phyloP scores from a whole-genome alignment of 2,329 filamentous ascomycete genomes.

The Cercospora zeae-maydis region DNA sequence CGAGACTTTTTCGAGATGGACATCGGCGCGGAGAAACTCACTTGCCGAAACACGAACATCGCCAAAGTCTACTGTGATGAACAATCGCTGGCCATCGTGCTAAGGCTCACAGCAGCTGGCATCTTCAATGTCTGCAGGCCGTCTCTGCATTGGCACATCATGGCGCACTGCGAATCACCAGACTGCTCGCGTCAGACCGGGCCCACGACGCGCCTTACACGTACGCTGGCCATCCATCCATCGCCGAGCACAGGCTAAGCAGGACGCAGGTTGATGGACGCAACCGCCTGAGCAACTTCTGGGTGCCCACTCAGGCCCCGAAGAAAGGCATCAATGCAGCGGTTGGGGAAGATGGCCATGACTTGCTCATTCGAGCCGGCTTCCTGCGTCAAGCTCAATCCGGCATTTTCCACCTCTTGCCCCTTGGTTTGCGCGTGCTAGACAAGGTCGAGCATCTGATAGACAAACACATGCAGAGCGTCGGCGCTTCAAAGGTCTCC shows the following conservation, averaged over 20 bases:
- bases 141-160: not conserved
- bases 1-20: conserved; percentile 10
- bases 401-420: conserved; percentile 88
- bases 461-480: conserved; percentile 78
- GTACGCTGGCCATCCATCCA: conserved; percentile 11
- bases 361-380: conserved; percentile 45
- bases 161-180: not conserved
- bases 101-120: not conserved
- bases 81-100: not conserved
- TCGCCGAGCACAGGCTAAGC: conserved; percentile 7
- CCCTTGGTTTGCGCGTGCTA: conserved; percentile 80
- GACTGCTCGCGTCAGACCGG: not conserved
- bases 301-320: conserved; percentile 61
- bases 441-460: conserved; percentile 82
- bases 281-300: conserved; percentile 67
- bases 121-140: not conserved
- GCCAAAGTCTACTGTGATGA: not conserved
- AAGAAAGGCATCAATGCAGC: conserved; percentile 47
- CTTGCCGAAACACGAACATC: not conserved
- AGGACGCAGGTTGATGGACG: conserved; percentile 52
- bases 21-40: not conserved
- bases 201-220: conserved; percentile 13
- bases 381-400: conserved; percentile 66
- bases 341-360: conserved; percentile 47
- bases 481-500: conserved; percentile 74